These are phyloP conservation scores for Thraustochytrium striatum DNA, from an alignment of 352 stramenopile genomes.

Conservation along the genomic window DNA sequence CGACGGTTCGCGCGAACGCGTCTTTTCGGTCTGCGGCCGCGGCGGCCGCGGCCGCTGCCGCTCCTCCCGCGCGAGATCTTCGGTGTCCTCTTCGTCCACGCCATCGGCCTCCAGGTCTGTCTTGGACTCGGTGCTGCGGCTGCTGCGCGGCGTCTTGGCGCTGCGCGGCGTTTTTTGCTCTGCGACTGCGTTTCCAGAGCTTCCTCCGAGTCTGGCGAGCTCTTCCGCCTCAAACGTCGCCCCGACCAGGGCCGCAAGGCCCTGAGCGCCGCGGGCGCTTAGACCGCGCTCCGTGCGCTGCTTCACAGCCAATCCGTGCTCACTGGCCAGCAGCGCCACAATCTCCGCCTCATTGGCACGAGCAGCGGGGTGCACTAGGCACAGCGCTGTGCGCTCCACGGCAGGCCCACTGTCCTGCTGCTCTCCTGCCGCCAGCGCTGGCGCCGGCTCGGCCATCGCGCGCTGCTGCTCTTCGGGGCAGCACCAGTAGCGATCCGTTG, in stretches of 20 bases:
- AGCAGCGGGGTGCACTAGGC: not conserved
- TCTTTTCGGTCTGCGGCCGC: not conserved
- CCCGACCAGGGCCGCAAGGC: not conserved
- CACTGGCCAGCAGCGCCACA: not conserved
- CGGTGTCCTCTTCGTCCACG: not conserved
- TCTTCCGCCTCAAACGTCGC: not conserved
- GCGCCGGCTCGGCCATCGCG: too few relatives aligned
- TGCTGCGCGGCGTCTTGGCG: not conserved
- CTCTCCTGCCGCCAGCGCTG: too few relatives aligned
- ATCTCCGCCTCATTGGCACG: not conserved
- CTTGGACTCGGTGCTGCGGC: not conserved
- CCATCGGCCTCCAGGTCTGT: not conserved
- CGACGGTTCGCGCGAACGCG: not conserved
- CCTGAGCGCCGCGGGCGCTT: not conserved
- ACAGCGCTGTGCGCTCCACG: slow-evolving; percentile 20
- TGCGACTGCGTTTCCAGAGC: not conserved
- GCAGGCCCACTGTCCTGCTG: not conserved
- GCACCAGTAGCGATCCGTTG: too few relatives aligned
- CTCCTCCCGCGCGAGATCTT: not conserved
- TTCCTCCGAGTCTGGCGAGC: slow-evolving; percentile 6
- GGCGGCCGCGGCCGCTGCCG: not conserved
- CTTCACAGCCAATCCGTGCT: not conserved
- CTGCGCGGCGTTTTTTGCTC: not conserved
- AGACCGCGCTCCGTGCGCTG: not conserved
- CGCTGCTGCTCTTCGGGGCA: too few relatives aligned